Percentiles rank a stretch among this genome's conserved stretches.
Evolutionary conservation across 2,329 filamentous ascomycete species (phyloP).

Genomic region (Talaromyces sp.): DNA sequence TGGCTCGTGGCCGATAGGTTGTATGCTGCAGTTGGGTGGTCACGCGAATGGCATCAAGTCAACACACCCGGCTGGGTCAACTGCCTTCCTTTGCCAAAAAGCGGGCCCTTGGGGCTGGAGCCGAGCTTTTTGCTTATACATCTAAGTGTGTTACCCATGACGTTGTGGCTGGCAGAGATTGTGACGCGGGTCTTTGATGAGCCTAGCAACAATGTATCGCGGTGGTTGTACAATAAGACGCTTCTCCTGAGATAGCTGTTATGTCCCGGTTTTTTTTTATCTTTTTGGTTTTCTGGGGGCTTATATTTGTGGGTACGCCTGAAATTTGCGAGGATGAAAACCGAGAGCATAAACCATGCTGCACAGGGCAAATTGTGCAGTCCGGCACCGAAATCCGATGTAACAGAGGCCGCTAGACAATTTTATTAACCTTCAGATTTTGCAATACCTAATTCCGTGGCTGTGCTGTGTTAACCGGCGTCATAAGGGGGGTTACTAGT

Average conservation of each 20-base stretch:
- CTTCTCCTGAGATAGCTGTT: slow-evolving; percentile 17
- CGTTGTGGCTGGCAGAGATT: slow-evolving; percentile 55
- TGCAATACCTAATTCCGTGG: background rate
- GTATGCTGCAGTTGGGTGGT: slow-evolving; percentile 58
- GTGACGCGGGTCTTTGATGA: slow-evolving; percentile 56
- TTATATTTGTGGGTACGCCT: background rate
- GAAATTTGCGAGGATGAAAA: background rate
- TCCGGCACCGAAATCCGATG: background rate
- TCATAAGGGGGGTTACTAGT: background rate
- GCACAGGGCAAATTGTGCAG: background rate
- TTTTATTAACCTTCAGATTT: background rate
- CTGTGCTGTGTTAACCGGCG: background rate
- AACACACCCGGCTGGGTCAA: slow-evolving; percentile 56
- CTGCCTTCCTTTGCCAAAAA: slow-evolving; percentile 50
- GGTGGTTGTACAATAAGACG: slow-evolving; percentile 53
- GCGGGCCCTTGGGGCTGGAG: slow-evolving; percentile 59
- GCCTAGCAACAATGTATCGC: slow-evolving; percentile 55
- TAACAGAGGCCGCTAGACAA: background rate
- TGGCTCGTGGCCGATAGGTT: slow-evolving; percentile 58
- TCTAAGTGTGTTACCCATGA: slow-evolving; percentile 56
- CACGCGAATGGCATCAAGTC: slow-evolving; percentile 45
- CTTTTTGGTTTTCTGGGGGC: background rate
- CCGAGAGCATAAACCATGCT: background rate
- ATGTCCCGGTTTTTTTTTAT: background rate
- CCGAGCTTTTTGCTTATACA: slow-evolving; percentile 57